A percentile compares a stretch with the other conserved stretches of the same genome.
These are phyloP conservation scores for Xylaria hypoxylon DNA, from an alignment of 2,329 filamentous ascomycete genomes.

Conservation along the genomic window DNA sequence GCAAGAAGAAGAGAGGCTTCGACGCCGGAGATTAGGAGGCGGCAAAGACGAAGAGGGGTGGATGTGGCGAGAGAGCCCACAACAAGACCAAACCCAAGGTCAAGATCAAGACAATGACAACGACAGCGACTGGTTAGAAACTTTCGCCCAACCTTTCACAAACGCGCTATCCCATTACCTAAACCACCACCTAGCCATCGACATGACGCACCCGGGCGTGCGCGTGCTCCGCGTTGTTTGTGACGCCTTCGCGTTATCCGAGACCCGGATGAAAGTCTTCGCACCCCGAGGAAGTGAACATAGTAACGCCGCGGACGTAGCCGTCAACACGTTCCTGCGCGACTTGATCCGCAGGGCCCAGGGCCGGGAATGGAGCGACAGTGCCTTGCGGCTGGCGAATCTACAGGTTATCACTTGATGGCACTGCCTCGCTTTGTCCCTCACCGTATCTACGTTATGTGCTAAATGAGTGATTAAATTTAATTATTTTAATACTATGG, in stretches of 20 bases:
- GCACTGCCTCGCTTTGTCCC: not conserved
- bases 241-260: slow-evolving; percentile 66
- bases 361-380: slow-evolving; percentile 25
- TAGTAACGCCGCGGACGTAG: not conserved
- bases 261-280: slow-evolving; percentile 64
- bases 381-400: slow-evolving; percentile 27
- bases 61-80: slow-evolving; percentile 57
- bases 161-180: slow-evolving; percentile 64
- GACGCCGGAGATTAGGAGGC: slow-evolving; percentile 61
- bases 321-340: slow-evolving; percentile 28
- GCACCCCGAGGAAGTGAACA: slow-evolving; percentile 22
- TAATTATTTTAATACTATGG: too few species aligned
- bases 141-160: slow-evolving; percentile 58
- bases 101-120: slow-evolving; percentile 1
- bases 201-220: slow-evolving; percentile 68
- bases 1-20: slow-evolving; percentile 30
- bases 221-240: slow-evolving; percentile 65
- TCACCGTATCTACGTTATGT: not conserved
- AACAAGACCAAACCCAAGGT: not conserved
- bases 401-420: slow-evolving; percentile 11
- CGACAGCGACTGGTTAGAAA: slow-evolving; percentile 2
- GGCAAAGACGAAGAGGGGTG: slow-evolving; percentile 64
- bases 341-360: slow-evolving; percentile 27
- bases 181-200: slow-evolving; percentile 64
- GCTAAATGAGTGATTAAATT: not conserved